Evolutionary conservation across 2,329 filamentous ascomycete species (phyloP), one percentile per base, ranked within the genome.

Genomic region (Alternaria hordeiaustralica): DNA sequence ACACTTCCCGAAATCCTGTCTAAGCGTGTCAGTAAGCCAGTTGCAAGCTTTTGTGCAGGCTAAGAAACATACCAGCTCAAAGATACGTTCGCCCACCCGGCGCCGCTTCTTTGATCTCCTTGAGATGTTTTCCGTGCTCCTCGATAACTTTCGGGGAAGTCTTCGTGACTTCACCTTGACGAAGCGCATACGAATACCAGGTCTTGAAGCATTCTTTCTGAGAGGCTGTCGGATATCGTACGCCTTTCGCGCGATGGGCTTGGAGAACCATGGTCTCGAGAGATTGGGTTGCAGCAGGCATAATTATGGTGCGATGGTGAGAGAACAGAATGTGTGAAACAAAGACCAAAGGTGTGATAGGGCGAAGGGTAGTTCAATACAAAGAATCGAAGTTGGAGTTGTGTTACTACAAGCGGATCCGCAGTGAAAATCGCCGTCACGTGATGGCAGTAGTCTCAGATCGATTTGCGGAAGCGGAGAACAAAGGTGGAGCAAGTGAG

Each of bases 121-220:
- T 67, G 57, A 76, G 46, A 56, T 73, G 61, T 56, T 63, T 73
- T 15, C 68, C 68, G 55, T 77, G 71, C 36, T 76, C 71, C n/a
- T 67, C 60, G 2, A 74, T 55, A 1, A 53, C 66, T 51, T 71
- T 71, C 12, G 70, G 44, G 4, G 49, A 63, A 2, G 68, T 61
- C 57, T 74, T 76, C 4, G 56, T 58, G 2, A 60, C 69, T 57
- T 74, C 75, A 3, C 74, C 73, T 23, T 69, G 53, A 13, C 71
- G 67, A 12, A 79, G 63, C 3, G 73, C 76, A 61, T 78, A 78
- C 5, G 77, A 78, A 58, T 79, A 79, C 77, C 77, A 79, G 1
- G 77, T 79, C 60, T 78, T 78, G 64, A 77, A 76, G 44, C 73
- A 78, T 15, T 79, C 74, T 62, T 78, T 78, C 23, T 76, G 74